Base-by-base conservation (phyloP, 306 rosid genomes). In the Trifolium pratense region DNA sequence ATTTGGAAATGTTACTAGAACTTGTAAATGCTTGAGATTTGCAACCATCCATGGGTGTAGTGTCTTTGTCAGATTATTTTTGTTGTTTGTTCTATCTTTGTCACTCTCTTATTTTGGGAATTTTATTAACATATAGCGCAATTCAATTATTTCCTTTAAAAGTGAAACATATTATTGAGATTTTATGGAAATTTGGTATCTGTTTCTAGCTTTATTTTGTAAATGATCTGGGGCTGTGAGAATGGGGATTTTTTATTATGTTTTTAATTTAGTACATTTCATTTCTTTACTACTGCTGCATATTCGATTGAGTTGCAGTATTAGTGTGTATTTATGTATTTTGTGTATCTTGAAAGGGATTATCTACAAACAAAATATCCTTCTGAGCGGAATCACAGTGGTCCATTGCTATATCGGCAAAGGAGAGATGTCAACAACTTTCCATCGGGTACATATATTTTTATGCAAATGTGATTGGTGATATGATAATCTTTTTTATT, bases 351-450 rank as follows among this genome's bases (percentile, higher is more conserved):
- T 81, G 75, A 77, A 87, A 95, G 99, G 99, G 97, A 95, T 85
- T 74, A 80, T 79, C 70, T 77, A 66, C 97, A 87, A 76, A 34
- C 87, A 60, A 95, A 86, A 74, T 77, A 73, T 76, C 79, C 67
- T 79, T 66, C 80, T 11, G 97, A 95, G 64, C 81, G 96, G 66
- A 91, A 76, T 80, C 91, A 80, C 66, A 90, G 99, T 74, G 97
- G 99, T 76, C 80, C 96, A 32, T 80, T 91, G 87, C 78, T 84
- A 74, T 82, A 88, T 84, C 86, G 94, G 68, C 93, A 82, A 81
- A 92, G 79, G 81, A 86, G 90, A 76, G 97, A 95, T 60, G 49
- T 81, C 74, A 88, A 66, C 80, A 91, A 80, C 81, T 56, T 81
- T 82, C 71, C 91, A 59, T 43, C 85, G 66, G 93, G 99, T 95